Evolutionary conservation across 108 stramenopile genomes (phyloP).

Genomic region (Asterionellopsis glacialis): DNA sequence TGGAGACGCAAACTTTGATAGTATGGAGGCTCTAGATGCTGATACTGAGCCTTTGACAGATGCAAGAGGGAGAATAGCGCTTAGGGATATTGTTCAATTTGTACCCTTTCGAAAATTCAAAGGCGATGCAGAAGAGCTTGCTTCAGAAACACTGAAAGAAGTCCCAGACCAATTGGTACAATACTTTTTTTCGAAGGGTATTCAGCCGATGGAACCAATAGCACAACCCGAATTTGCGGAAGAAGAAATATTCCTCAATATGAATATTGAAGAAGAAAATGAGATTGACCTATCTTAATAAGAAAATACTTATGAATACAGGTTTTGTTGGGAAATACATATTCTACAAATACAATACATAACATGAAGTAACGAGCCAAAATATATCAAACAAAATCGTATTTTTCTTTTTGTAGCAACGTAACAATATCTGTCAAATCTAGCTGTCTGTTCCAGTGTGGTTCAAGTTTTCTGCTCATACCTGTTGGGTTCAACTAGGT

Average conservation of each 20-base stretch:
- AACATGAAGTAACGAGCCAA: too few species aligned
- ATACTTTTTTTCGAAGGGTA: slow-evolving; percentile 37
- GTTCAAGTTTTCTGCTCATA: too few species aligned
- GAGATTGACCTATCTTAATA: too few species aligned
- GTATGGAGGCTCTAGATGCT: slow-evolving; percentile 48
- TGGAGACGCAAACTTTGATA: slow-evolving; percentile 62
- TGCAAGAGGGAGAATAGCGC: slow-evolving; percentile 18
- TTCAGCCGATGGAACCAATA: slow-evolving; percentile 34
- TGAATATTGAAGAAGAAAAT: too few species aligned
- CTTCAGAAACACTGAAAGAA: slow-evolving; percentile 37
- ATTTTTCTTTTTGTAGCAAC: too few species aligned
- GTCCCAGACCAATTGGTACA: slow-evolving; percentile 66
- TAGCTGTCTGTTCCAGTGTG: too few species aligned
- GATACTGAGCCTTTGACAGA: slow-evolving; percentile 16
- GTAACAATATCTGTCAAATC: too few species aligned
- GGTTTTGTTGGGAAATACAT: too few species aligned
- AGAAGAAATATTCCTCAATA: neutral
- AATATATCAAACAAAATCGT: too few species aligned
- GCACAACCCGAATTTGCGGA: slow-evolving; percentile 15
- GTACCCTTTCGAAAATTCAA: slow-evolving; percentile 53
- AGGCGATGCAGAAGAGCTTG: slow-evolving; percentile 36
- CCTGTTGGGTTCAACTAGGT: too few species aligned
- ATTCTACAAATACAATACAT: too few species aligned
- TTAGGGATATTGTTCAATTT: slow-evolving; percentile 76
- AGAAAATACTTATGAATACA: too few species aligned